phyloP scores from a whole-genome alignment of 345 rosid species.

The Kandelia obovata region DNA sequence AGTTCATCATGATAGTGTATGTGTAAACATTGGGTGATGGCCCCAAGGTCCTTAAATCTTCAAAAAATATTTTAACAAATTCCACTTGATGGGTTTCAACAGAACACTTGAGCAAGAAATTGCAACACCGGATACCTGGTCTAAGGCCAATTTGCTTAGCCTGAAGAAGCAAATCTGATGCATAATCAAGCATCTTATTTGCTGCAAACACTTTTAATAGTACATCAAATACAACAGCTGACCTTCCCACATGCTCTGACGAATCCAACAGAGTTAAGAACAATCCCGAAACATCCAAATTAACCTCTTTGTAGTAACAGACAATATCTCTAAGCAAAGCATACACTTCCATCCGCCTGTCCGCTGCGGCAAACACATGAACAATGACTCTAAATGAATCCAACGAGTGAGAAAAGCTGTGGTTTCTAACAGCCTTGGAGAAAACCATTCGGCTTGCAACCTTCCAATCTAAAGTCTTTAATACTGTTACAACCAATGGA shows the following conservation, averaged over 20 bases:
- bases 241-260: slow-evolving; percentile 15
- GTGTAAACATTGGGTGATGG: slow-evolving; percentile 48
- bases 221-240: slow-evolving; percentile 26
- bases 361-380: slow-evolving; percentile 33
- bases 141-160: slow-evolving; percentile 29
- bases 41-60: slow-evolving; percentile 41
- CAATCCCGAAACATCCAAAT: slow-evolving; percentile 34
- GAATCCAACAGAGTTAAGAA: slow-evolving; percentile 35
- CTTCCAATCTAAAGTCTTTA: slow-evolving; percentile 51
- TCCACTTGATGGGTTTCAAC: slow-evolving; percentile 33
- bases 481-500: slow-evolving; percentile 30
- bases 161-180: slow-evolving; percentile 29
- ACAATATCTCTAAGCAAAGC: slow-evolving; percentile 41
- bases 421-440: slow-evolving; percentile 17
- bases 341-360: slow-evolving; percentile 37
- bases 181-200: slow-evolving; percentile 42
- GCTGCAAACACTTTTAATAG: slow-evolving; percentile 52
- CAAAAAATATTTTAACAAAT: slow-evolving; percentile 27
- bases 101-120: slow-evolving; percentile 57
- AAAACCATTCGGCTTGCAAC: slow-evolving; percentile 26
- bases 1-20: slow-evolving; percentile 46
- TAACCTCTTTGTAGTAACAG: slow-evolving; percentile 22
- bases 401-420: slow-evolving; percentile 33
- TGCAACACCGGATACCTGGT: slow-evolving; percentile 39
- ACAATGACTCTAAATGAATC: slow-evolving; percentile 29